Conservation (phyloP, 2,329 filamentous ascomycete species). For the Delphinella strobiligena region DNA sequence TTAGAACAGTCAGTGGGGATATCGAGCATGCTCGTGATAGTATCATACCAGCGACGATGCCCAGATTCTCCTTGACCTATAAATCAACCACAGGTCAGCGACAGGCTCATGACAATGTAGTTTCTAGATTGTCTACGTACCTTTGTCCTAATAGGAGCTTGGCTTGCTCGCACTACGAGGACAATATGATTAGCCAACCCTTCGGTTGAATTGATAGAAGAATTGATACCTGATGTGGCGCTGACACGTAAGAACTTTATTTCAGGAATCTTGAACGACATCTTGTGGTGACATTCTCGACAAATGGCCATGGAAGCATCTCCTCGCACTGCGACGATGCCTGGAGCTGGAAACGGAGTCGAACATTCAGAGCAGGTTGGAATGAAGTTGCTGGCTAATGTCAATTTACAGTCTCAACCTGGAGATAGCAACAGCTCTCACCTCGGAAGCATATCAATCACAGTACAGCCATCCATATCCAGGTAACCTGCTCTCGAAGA, state of each 20-base stretch:
- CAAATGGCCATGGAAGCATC: slow-evolving; percentile 65
- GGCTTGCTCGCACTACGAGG: slow-evolving; percentile 16
- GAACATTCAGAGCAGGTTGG: slow-evolving; percentile 71
- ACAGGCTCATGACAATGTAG: slow-evolving; percentile 3
- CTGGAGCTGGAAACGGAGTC: slow-evolving; percentile 47
- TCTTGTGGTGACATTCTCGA: slow-evolving; percentile 66
- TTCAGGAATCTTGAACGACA: slow-evolving; percentile 68
- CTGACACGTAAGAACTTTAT: slow-evolving; percentile 66
- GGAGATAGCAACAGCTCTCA: slow-evolving; percentile 18
- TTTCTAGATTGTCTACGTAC: no score
- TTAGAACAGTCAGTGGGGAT: no score
- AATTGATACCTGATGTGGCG: slow-evolving; percentile 26
- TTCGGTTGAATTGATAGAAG: not conserved
- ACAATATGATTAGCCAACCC: not conserved
- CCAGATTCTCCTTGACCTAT: slow-evolving; percentile 38
- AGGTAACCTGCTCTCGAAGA: slow-evolving; percentile 68
- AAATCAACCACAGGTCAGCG: slow-evolving; percentile 3
- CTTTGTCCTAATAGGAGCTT: slow-evolving; percentile 19
- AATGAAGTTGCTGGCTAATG: slow-evolving; percentile 51
- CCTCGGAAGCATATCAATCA: slow-evolving; percentile 64
- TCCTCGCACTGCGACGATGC: slow-evolving; percentile 60
- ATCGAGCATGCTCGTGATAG: no score
- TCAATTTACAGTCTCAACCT: not conserved
- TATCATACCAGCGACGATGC: slow-evolving; percentile 43
- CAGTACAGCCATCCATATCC: slow-evolving; percentile 61